These are phyloP conservation scores for Russula foetens DNA, from an alignment of 768 basidiomycete genomes.

Conservation along the genomic window DNA sequence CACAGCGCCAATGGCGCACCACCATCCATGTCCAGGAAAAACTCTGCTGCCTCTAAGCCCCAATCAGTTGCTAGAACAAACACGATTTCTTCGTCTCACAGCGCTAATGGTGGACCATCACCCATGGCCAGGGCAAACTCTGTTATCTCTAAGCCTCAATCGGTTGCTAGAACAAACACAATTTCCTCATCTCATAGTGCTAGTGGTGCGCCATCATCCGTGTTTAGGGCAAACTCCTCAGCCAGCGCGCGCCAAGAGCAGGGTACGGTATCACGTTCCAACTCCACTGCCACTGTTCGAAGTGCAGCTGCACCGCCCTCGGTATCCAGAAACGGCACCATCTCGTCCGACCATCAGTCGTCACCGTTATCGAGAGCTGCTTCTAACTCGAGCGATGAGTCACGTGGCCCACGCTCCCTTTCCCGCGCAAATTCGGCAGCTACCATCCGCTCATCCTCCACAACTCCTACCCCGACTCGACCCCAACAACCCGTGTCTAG, in stretches of 20 bases:
- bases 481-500: background rate
- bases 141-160: background rate
- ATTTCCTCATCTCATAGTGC: background rate
- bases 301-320: background rate
- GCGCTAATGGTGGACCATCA: background rate
- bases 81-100: constrained; percentile 1
- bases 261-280: constrained; percentile 3
- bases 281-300: constrained; percentile 2
- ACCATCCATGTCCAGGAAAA: constrained; percentile 3
- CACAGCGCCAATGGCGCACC: background rate
- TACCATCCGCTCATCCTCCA: constrained; percentile 5
- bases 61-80: background rate
- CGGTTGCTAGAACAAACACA: background rate
- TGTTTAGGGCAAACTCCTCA: constrained; percentile 5
- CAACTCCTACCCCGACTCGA: background rate
- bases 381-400: background rate
- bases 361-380: background rate
- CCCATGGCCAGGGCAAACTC: constrained; percentile 8
- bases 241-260: background rate
- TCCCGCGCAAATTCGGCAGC: constrained; percentile 12
- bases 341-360: background rate
- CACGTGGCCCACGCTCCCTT: background rate
- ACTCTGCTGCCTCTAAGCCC: too few relatives aligned
- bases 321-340: background rate
- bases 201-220: background rate